A percentile compares a stretch with the other conserved stretches of the same genome.
These are phyloP conservation scores for Naganishia vishniacii DNA, from an alignment of 768 basidiomycete species.

Conservation along the genomic window DNA sequence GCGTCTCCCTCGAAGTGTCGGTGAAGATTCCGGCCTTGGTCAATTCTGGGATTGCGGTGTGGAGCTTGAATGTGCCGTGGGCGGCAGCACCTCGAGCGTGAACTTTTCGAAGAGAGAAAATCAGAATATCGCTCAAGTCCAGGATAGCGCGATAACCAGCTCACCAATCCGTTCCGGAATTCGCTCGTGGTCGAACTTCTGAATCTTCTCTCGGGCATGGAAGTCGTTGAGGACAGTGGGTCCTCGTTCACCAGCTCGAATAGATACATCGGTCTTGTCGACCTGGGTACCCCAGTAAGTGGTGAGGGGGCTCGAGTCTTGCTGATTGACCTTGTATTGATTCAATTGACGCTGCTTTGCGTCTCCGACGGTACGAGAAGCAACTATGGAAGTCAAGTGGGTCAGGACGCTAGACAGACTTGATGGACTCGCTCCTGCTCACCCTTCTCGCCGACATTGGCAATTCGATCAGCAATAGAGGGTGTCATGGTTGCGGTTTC, in stretches of 20 bases:
- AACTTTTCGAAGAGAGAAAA: conserved; percentile 33
- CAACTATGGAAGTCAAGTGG: background rate
- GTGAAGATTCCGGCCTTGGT: conserved; percentile 57
- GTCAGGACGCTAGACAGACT: background rate
- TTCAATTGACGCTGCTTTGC: conserved; percentile 46
- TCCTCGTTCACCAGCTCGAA: conserved; percentile 53
- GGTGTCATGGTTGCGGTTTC: background rate
- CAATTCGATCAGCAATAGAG: conserved; percentile 15
- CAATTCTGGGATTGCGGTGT: conserved; percentile 64
- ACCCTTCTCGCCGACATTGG: conserved; percentile 15
- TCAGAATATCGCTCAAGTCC: conserved; percentile 7
- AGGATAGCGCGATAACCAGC: background rate
- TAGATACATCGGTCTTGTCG: conserved; percentile 45
- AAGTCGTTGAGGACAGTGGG: conserved; percentile 65
- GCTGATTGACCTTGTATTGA: conserved; percentile 31
- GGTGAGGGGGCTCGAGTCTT: conserved; percentile 32
- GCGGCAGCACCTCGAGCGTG: conserved; percentile 54
- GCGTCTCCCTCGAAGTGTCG: conserved; percentile 65
- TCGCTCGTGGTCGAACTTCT: conserved; percentile 72
- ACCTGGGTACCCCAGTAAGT: conserved; percentile 48
- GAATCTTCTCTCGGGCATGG: conserved; percentile 45
- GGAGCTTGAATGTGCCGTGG: conserved; percentile 76
- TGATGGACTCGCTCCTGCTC: background rate
- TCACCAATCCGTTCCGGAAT: conserved; percentile 50
- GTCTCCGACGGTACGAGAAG: conserved; percentile 37